Evolutionary conservation across 306 rosid genomes (phyloP).

Genomic region (Medicago lupulina): DNA sequence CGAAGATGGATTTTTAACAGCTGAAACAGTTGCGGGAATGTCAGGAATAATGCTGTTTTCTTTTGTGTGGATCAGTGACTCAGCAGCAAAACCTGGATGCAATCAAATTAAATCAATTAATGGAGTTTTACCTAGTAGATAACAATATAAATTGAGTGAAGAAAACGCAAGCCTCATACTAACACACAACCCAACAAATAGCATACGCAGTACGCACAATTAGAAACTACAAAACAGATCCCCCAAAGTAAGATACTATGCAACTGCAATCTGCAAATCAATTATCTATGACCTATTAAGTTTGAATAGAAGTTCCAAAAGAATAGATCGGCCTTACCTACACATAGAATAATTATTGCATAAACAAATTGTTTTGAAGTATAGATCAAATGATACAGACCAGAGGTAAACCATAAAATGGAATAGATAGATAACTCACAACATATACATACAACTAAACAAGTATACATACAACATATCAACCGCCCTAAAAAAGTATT

Average conservation of each 20-base stretch:
- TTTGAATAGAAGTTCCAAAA: no score
- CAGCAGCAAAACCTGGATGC: slow-evolving; percentile 69
- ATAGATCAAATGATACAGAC: slow-evolving; percentile 13
- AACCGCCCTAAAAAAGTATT: neutral
- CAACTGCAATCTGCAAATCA: neutral
- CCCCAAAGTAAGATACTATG: slow-evolving; percentile 8
- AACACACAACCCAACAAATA: slow-evolving; percentile 16
- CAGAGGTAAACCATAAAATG: slow-evolving; percentile 17
- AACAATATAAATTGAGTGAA: slow-evolving; percentile 3
- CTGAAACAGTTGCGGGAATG: slow-evolving; percentile 67
- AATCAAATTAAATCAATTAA: slow-evolving; percentile 1
- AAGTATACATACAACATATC: neutral
- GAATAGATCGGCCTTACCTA: no score
- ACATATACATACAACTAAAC: slow-evolving; percentile 1
- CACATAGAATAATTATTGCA: no score
- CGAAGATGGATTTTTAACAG: slow-evolving; percentile 72
- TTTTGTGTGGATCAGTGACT: slow-evolving; percentile 49
- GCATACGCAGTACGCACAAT: slow-evolving; percentile 3
- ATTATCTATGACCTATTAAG: neutral
- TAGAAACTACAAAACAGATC: neutral
- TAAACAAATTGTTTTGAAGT: no score
- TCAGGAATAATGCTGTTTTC: slow-evolving; percentile 60
- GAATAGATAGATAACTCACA: neutral
- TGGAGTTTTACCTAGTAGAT: neutral
- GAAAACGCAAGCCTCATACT: slow-evolving; percentile 3